Conservation (phyloP, 352 stramenopile genomes). For the Pythium vanterpoolii region DNA sequence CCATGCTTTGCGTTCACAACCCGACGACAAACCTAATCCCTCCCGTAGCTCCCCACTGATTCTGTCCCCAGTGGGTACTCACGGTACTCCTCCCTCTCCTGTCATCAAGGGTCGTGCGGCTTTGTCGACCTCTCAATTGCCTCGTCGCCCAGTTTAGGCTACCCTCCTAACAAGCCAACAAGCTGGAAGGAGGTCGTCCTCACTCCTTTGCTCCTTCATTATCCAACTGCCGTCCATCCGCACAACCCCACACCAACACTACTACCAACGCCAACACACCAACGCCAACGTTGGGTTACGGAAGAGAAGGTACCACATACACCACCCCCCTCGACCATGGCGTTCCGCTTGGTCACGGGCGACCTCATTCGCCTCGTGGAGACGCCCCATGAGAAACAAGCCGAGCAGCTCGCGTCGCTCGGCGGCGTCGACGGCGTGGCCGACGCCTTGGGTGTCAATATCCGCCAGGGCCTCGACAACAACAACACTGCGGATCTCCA, state of each 20-base stretch:
- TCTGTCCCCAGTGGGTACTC: constrained; percentile 12
- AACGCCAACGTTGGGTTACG: no score
- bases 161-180: no score
- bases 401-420: constrained; percentile 47
- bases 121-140: not conserved
- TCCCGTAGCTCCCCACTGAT: not conserved
- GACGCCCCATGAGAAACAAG: constrained; percentile 55
- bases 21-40: constrained; percentile 10
- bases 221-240: not conserved
- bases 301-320: no score
- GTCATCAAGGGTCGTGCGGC: not conserved
- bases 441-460: constrained; percentile 36
- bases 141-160: not conserved
- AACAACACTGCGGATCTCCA: constrained; percentile 43
- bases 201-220: not conserved
- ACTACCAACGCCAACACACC: not conserved
- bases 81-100: constrained; percentile 12
- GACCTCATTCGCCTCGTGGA: constrained; percentile 74
- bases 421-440: constrained; percentile 61
- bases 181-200: not conserved
- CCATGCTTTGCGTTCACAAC: not conserved
- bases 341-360: not conserved
- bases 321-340: no score
- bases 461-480: constrained; percentile 48
- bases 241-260: constrained; percentile 48